A percentile compares a stretch with the other conserved stretches of the same genome.
These are phyloP conservation scores for Colletotrichum phormii DNA, from an alignment of 2,329 filamentous ascomycete genomes.

Conservation along the genomic window DNA sequence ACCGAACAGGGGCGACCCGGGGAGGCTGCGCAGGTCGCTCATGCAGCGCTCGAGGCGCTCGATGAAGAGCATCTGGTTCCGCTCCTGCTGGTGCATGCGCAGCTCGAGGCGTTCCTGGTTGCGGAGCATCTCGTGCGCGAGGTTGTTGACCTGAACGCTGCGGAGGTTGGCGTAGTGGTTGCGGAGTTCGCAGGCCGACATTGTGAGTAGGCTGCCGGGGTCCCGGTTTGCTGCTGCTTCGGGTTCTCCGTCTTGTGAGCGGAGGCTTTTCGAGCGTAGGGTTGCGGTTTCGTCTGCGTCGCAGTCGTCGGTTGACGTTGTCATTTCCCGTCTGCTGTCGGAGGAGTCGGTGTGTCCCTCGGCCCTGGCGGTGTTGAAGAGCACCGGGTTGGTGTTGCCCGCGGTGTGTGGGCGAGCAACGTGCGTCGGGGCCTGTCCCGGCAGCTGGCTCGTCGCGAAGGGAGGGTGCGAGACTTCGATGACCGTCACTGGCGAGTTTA, in stretches of 20 bases:
- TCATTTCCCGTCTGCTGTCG: neutral
- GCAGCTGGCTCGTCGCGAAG: neutral
- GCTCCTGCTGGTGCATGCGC: slow-evolving; percentile 34
- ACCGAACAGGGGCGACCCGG: neutral
- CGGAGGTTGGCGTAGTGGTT: slow-evolving; percentile 34
- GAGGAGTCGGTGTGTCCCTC: neutral
- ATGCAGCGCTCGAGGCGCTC: slow-evolving; percentile 33
- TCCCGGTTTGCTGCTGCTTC: neutral
- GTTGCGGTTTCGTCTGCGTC: slow-evolving; percentile 14
- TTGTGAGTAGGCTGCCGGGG: neutral
- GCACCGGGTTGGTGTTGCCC: neutral
- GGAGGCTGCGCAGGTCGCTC: slow-evolving; percentile 23
- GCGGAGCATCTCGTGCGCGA: slow-evolving; percentile 37
- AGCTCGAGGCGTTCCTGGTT: slow-evolving; percentile 37
- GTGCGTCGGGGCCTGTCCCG: neutral
- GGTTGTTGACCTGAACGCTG: slow-evolving; percentile 17
- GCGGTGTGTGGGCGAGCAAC: slow-evolving; percentile 14
- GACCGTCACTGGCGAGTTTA: slow-evolving; percentile 25
- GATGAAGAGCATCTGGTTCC: slow-evolving; percentile 35
- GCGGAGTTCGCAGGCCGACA: slow-evolving; percentile 30
- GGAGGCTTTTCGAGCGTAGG: slow-evolving; percentile 13
- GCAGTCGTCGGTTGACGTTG: neutral
- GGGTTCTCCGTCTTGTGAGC: neutral
- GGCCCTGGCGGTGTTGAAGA: neutral
- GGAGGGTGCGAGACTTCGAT: slow-evolving; percentile 16